Percentiles rank a stretch among this genome's conserved stretches.
These are phyloP conservation scores for Pichia manshurica DNA, from an alignment of 805 yeast genomes.

Conservation along the genomic window DNA sequence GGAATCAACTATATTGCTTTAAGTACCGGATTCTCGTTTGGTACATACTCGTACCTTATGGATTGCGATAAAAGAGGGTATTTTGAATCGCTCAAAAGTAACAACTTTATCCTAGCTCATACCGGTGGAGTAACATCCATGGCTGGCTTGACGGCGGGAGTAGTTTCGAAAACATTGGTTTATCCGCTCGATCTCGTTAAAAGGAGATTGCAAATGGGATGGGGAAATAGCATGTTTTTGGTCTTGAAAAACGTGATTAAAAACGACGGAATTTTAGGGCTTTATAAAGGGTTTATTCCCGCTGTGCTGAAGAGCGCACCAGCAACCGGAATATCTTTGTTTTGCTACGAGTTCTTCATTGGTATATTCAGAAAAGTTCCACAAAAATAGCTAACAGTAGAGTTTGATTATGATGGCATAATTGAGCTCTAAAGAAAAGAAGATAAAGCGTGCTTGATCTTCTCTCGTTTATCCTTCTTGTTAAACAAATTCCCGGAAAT, in stretches of 20 bases:
- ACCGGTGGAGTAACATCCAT: conserved; percentile 41
- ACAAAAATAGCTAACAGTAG: not conserved
- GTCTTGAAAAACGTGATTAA: conserved; percentile 37
- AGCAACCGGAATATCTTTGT: conserved; percentile 40
- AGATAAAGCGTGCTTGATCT: not conserved
- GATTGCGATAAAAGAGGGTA: conserved; percentile 2
- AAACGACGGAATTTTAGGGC: conserved; percentile 58
- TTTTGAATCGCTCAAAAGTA: not conserved
- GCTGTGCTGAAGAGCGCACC: conserved; percentile 79
- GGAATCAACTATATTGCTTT: conserved; percentile 60
- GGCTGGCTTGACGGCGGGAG: conserved; percentile 75
- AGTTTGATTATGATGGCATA: conserved; percentile 2
- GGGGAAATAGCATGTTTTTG: conserved; percentile 15
- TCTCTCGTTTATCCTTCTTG: too few relatives aligned
- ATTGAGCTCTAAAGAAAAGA: not conserved
- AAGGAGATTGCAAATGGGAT: conserved; percentile 63
- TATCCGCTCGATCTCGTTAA: conserved; percentile 86
- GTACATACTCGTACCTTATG: conserved; percentile 46
- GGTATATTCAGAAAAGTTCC: conserved; percentile 16
- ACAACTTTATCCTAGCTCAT: conserved; percentile 16
- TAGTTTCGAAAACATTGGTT: conserved; percentile 60
- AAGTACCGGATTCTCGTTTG: conserved; percentile 70
- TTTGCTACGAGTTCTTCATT: conserved; percentile 30
- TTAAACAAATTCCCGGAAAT: not conserved
- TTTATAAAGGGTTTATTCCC: conserved; percentile 70